A percentile compares a stretch with the other conserved stretches of the same genome.
phyloP scores from a whole-genome alignment of 371 early-diverging fungal species.

The Mortierella sp. region DNA sequence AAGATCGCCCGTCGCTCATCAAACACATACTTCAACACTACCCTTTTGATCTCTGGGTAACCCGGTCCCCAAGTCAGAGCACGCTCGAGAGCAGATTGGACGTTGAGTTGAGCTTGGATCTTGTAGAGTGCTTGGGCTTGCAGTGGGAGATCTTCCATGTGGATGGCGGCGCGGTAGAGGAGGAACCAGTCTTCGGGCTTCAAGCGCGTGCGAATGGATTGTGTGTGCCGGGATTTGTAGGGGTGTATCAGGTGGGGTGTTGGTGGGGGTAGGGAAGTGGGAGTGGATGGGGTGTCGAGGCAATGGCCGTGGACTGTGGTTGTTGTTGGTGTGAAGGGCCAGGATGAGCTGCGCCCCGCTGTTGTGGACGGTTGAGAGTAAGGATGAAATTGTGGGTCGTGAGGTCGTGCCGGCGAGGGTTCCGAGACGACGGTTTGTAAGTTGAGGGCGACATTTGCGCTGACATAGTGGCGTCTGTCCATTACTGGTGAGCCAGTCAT shows the following conservation, averaged over 20 bases:
- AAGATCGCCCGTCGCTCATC: slow-evolving; percentile 37
- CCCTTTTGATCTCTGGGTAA: slow-evolving; percentile 32
- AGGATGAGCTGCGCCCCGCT: neutral
- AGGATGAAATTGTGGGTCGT: too few relatives aligned
- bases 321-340: neutral
- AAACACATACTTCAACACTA: slow-evolving; percentile 41
- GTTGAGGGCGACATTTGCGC: slow-evolving; percentile 45
- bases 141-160: slow-evolving; percentile 31
- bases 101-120: slow-evolving; percentile 27
- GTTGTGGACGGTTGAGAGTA: neutral
- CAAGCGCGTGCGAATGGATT: neutral
- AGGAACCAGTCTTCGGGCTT: slow-evolving; percentile 37
- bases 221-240: neutral
- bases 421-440: slow-evolving; percentile 21
- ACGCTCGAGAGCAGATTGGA: slow-evolving; percentile 37
- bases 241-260: neutral
- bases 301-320: neutral
- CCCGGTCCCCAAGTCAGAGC: slow-evolving; percentile 41
- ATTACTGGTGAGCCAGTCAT: neutral
- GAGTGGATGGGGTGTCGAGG: too few relatives aligned
- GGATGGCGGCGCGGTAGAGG: slow-evolving; percentile 28
- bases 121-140: slow-evolving; percentile 23
- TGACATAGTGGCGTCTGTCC: slow-evolving; percentile 11
- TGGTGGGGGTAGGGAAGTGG: neutral
- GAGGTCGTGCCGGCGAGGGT: neutral